Conservation (phyloP, 306 rosid genomes). For the Cucumis melo region DNA sequence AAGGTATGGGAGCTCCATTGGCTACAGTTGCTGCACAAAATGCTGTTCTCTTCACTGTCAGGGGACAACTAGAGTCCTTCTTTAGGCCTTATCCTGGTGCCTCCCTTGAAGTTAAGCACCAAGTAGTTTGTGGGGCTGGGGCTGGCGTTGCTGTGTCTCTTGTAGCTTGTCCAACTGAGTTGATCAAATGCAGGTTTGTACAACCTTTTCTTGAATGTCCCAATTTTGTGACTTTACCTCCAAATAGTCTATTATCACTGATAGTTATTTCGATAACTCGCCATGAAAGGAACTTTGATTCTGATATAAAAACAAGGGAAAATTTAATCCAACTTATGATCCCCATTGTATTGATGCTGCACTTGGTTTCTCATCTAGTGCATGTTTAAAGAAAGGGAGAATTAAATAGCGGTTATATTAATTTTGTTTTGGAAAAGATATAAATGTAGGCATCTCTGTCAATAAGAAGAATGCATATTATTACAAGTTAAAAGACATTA, state of each 20-base stretch:
- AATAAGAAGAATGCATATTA: no score
- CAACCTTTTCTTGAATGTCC: neutral
- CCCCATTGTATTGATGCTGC: neutral
- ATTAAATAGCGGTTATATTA: neutral
- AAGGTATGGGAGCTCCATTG: conserved; percentile 97
- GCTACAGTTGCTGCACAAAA: conserved; percentile 96
- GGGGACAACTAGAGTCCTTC: conserved; percentile 77
- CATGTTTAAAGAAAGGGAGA: neutral
- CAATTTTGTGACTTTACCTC: neutral
- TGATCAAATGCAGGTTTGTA: conserved; percentile 85
- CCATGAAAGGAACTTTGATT: neutral
- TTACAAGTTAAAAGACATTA: neutral
- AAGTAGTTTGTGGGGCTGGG: conserved; percentile 69
- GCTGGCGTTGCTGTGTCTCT: conserved; percentile 90
- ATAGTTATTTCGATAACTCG: neutral
- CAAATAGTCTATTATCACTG: neutral
- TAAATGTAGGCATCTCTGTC: neutral
- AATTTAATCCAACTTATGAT: neutral
- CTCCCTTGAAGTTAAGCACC: conserved; percentile 56
- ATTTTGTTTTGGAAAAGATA: no score
- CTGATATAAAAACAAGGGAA: no score
- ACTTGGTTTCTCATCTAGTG: neutral
- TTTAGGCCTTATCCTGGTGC: conserved; percentile 68
- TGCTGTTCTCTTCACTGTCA: conserved; percentile 77
- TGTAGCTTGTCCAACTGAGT: conserved; percentile 90